These are phyloP conservation scores for Kwoniella dejecticola DNA, from an alignment of 768 basidiomycete species.

Conservation along the genomic window DNA sequence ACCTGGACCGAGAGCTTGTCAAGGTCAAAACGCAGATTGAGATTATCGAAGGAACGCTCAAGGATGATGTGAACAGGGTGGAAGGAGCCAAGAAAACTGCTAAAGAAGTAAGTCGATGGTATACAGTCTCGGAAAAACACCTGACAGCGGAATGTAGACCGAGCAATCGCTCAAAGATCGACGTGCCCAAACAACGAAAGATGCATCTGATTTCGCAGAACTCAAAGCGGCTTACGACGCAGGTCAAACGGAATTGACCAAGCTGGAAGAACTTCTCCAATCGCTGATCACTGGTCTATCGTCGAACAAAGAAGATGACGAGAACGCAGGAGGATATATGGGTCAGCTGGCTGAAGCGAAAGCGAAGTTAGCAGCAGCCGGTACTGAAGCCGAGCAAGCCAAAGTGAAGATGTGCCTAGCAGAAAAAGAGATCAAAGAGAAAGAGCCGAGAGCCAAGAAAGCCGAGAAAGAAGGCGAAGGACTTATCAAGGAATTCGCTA, in stretches of 20 bases:
- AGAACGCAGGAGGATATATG: slow-evolving; percentile 85
- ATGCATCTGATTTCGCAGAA: slow-evolving; percentile 63
- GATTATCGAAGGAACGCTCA: slow-evolving; percentile 71
- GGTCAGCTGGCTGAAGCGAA: slow-evolving; percentile 89
- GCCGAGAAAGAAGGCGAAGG: slow-evolving; percentile 82
- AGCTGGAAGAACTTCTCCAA: slow-evolving; percentile 89
- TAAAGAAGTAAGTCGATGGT: slow-evolving; percentile 61
- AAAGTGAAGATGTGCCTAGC: slow-evolving; percentile 73
- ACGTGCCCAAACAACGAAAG: slow-evolving; percentile 62
- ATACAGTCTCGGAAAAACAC: not conserved
- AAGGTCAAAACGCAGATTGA: slow-evolving; percentile 84
- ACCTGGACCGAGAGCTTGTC: slow-evolving; percentile 74
- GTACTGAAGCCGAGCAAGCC: slow-evolving; percentile 81
- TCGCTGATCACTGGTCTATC: slow-evolving; percentile 85
- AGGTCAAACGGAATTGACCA: slow-evolving; percentile 65
- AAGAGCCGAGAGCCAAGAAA: slow-evolving; percentile 78
- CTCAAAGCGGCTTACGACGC: slow-evolving; percentile 71
- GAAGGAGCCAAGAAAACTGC: slow-evolving; percentile 63
- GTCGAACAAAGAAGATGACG: slow-evolving; percentile 65
- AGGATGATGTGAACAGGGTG: slow-evolving; percentile 73
- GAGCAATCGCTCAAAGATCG: slow-evolving; percentile 65
- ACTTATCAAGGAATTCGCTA: slow-evolving; percentile 68
- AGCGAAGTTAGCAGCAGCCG: slow-evolving; percentile 70
- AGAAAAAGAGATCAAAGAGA: slow-evolving; percentile 72
- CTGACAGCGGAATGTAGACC: slow-evolving; percentile 59